Base-by-base conservation (phyloP, 768 basidiomycete species). In the Tylopilus felleus region DNA sequence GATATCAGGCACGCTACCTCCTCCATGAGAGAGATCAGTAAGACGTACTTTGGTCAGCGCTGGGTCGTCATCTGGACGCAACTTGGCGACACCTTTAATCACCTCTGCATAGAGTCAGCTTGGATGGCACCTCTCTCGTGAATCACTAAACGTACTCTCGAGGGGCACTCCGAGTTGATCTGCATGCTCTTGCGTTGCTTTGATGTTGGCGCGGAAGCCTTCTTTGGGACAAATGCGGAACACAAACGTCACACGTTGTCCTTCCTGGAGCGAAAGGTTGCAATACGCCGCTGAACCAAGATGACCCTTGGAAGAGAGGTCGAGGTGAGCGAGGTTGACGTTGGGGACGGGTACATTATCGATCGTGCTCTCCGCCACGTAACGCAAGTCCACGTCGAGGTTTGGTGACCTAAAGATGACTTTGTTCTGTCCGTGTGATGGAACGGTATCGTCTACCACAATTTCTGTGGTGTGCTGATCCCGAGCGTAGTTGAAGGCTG, bases 401-500 rank as follows among this genome's bases (percentile, higher is more conserved):
- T 70, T 71, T 0, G 78, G 71, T 1, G 82, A 84, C n/a, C 71
- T 73, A 62, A 91, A 93, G 6, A 84, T 51, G 0, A 76, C 88
- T 56, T 85, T 89, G 36, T 79, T 69, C 43, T 83, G 83, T 22
- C 60, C 60, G n/a, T 58, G 58, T 6, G 50, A 71, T 27, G 71
- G 60, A 70, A 75, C 44, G 44, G 80, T 74, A 63, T 77, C 60
- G 62, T 86, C 83, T 17, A 73, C 64, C 50, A 83, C 59, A 59
- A 84, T 75, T 27, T 76, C 67, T 1, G 88, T 88, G 8, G 76
- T 80, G 69, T 98, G 96, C 3, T 75, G 46, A 45, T 84, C 80
- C 13, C 88, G 80, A 1, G 93, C 94, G 63, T 99, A 99, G 70
- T 97, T 87, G 82, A 99, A 99, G 0, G 94, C 96, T 0, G 96